Evolutionary conservation across 345 rosid species (phyloP).

Genomic region (Eucalyptus marginata): DNA sequence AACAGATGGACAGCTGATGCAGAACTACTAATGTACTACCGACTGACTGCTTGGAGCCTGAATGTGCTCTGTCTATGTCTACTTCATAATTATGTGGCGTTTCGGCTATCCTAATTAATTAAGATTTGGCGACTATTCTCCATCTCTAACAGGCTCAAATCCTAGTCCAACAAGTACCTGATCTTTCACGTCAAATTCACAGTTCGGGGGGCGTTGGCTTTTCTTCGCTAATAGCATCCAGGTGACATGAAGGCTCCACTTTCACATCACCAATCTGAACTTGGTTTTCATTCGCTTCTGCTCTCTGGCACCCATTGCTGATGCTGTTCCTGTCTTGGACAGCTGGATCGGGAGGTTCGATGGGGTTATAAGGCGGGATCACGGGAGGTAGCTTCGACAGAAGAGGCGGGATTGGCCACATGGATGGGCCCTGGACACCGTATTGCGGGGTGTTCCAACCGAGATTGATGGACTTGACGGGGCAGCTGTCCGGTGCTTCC

Average conservation of each 20-base stretch:
- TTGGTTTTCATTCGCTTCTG: not conserved
- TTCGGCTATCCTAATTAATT: slow-evolving; percentile 8
- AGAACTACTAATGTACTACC: not conserved
- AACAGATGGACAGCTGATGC: not conserved
- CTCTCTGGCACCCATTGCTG: not conserved
- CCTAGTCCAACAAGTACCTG: not conserved
- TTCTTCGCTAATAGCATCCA: not conserved
- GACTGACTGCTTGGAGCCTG: not conserved
- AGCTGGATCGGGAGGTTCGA: slow-evolving; percentile 6
- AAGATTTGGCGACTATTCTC: not conserved
- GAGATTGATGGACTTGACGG: slow-evolving; percentile 31
- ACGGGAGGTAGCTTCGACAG: slow-evolving; percentile 37
- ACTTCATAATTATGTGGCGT: not conserved
- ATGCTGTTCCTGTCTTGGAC: slow-evolving; percentile 1
- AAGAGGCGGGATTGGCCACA: slow-evolving; percentile 35
- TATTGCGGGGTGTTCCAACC: slow-evolving; percentile 53
- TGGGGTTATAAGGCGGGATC: slow-evolving; percentile 10
- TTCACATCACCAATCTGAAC: not conserved
- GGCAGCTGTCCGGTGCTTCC: slow-evolving; percentile 11
- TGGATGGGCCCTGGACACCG: slow-evolving; percentile 12
- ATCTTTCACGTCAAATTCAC: not conserved
- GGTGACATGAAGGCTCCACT: slow-evolving; percentile 4
- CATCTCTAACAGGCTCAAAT: slow-evolving; percentile 2
- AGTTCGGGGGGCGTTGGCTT: slow-evolving; percentile 2
- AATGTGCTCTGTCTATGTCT: not conserved